Evolutionary conservation across 108 stramenopile genomes (phyloP), one percentile per base, ranked within the genome.

Genomic region (Discostella stelligeroides): DNA sequence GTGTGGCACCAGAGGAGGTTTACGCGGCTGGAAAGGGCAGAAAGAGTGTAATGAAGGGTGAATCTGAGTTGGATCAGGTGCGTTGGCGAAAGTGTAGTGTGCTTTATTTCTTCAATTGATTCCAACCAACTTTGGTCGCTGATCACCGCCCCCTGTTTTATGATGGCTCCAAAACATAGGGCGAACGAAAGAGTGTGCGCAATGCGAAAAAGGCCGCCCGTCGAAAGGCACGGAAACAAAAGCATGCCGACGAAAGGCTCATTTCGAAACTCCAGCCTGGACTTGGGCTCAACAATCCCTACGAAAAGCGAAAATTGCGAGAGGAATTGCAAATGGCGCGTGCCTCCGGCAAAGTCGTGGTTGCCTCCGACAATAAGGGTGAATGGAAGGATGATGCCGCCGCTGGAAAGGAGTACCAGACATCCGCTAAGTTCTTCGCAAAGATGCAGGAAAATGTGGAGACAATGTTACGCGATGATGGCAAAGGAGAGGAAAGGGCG

Each of bases 1-100:
- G 90, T 4, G 74, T 89, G 34, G 98, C 98, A 47, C 97, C 98
- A 9, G 96, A 98, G 81, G 96, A 98, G 69, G 92, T 98, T 1
- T 94, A 90, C 53, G 95, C 68, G 6, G 80, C 79, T 46, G 97
- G 96, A 72, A 86, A 88, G 59, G 97, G 98, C 7, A 82, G 96
- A 14, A 83, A 89, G 5, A 92, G 88, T 23, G 89, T 97, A 48
- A 76, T 97, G 0, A 88, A 92, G 48, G 92, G 87, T 24, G 93
- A 93, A 18, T 84, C 70, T 15, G 98, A 98, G 67, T 75, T 96
- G 86, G 88, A 93, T 60, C 75, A 83, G 55, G 75, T 63, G 43
- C n/a, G n/a, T n/a, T n/a, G 41, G 60, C 39, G 13, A 13, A 17
- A 27, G n/a, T 71, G 2, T 17, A 30, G 25, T 45, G 27, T 42